phyloP scores from a whole-genome alignment of 805 yeast genomes.

The Sugiyamaella americana region DNA sequence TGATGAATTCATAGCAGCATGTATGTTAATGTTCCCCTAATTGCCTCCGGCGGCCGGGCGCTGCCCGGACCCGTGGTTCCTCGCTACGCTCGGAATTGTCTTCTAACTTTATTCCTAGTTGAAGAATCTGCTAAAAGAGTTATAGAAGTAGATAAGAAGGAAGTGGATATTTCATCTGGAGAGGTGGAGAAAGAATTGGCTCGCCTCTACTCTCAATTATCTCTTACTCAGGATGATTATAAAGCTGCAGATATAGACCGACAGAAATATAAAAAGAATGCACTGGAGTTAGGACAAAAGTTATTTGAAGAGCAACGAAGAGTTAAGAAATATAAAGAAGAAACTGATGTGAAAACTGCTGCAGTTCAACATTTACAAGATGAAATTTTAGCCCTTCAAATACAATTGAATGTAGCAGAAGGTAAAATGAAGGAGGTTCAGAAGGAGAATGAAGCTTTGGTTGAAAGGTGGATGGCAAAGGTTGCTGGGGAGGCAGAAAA shows the following conservation, averaged over 20 bases:
- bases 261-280: not conserved
- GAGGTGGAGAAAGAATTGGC: slow-evolving; percentile 16
- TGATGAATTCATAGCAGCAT: slow-evolving; percentile 19
- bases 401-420: slow-evolving; percentile 48
- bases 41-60: not conserved
- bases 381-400: slow-evolving; percentile 54
- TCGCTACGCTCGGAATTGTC: no score
- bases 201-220: slow-evolving; percentile 13
- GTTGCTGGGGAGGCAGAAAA: slow-evolving; percentile 55
- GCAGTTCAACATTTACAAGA: slow-evolving; percentile 59
- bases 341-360: slow-evolving; percentile 41
- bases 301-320: slow-evolving; percentile 8
- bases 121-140: slow-evolving; percentile 22
- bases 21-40: slow-evolving; percentile 5
- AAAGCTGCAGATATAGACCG: no score
- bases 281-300: not conserved
- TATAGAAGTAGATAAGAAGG: slow-evolving; percentile 12
- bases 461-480: slow-evolving; percentile 54
- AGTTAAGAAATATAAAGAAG: slow-evolving; percentile 24
- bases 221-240: no score
- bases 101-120: slow-evolving; percentile 12
- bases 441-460: slow-evolving; percentile 45
- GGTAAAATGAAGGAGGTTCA: slow-evolving; percentile 34
- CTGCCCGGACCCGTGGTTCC: no score
- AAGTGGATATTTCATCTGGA: slow-evolving; percentile 3